A percentile compares a stretch with the other conserved stretches of the same genome.
These are phyloP conservation scores for Pseudogymnoascus sp. DNA, from an alignment of 2,329 filamentous ascomycete species.

Conservation along the genomic window DNA sequence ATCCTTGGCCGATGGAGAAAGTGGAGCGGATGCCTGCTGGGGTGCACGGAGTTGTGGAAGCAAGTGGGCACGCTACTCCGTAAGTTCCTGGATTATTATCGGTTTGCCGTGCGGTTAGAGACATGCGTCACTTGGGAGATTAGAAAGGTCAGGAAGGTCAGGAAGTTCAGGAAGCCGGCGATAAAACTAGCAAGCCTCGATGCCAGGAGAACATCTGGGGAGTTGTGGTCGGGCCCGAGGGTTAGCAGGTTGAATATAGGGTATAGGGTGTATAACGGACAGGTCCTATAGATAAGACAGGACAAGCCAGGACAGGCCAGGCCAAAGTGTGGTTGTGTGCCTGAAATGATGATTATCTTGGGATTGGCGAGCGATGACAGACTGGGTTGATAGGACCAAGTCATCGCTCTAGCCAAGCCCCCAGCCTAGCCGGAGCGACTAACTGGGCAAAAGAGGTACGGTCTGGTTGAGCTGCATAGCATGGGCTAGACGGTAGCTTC, in stretches of 20 bases:
- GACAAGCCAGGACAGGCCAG: background rate
- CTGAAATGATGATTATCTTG: slow-evolving; percentile 10
- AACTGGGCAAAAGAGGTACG: slow-evolving; percentile 3
- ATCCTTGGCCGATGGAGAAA: slow-evolving; percentile 11
- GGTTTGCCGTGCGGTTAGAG: slow-evolving; percentile 7
- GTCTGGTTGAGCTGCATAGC: background rate
- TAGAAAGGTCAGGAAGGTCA: background rate
- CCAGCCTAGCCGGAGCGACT: slow-evolving; percentile 4
- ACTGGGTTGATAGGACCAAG: slow-evolving; percentile 10
- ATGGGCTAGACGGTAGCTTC: slow-evolving; percentile 1
- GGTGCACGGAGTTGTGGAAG: slow-evolving; percentile 8
- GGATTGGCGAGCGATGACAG: slow-evolving; percentile 10
- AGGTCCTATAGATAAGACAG: slow-evolving; percentile 5
- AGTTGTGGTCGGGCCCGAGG: background rate
- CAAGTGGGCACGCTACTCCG: slow-evolving; percentile 10
- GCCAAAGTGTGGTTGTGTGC: background rate
- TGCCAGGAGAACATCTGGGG: slow-evolving; percentile 1
- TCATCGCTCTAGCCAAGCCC: slow-evolving; percentile 8
- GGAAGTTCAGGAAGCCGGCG: background rate
- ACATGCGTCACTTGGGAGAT: slow-evolving; percentile 11
- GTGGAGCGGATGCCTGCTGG: slow-evolving; percentile 11
- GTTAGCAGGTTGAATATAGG: slow-evolving; percentile 2
- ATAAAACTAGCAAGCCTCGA: background rate
- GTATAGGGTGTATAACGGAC: background rate
- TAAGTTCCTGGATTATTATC: slow-evolving; percentile 10